A percentile compares a stretch with the other conserved stretches of the same genome.
Evolutionary conservation across 2,329 filamentous ascomycete genomes (phyloP).

Genomic region (Dothideomycetes sp.): DNA sequence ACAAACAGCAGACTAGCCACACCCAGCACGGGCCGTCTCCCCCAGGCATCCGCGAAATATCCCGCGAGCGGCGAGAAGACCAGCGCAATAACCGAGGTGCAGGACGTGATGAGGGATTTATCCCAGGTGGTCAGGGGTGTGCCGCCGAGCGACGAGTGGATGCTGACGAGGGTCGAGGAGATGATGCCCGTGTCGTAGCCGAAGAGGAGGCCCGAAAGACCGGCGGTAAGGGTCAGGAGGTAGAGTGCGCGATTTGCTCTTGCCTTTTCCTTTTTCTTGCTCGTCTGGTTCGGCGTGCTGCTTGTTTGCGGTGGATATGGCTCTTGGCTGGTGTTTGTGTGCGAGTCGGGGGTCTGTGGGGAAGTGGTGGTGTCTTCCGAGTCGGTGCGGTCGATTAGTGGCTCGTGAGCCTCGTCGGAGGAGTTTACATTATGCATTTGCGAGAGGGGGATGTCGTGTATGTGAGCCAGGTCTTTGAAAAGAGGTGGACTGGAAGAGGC

Average conservation of each 20-base stretch:
- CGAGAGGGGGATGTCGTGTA: too few species aligned
- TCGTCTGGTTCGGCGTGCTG: too few species aligned
- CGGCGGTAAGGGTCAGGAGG: conserved; percentile 45
- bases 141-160: conserved; percentile 32
- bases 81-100: conserved; percentile 46
- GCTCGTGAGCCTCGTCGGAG: too few species aligned
- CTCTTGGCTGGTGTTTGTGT: too few species aligned
- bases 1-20: conserved; percentile 57
- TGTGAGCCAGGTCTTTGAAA: too few species aligned
- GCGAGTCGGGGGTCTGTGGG: too few species aligned
- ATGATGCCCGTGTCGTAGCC: conserved; percentile 55
- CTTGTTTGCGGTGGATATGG: too few species aligned
- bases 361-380: too few species aligned
- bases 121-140: conserved; percentile 36
- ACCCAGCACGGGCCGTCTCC: conserved; percentile 36
- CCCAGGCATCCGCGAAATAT: conserved; percentile 38
- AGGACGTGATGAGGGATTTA: conserved; percentile 48
- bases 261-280: too few species aligned
- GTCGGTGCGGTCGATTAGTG: too few species aligned
- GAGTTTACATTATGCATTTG: too few species aligned
- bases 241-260: conserved; percentile 2
- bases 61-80: conserved; percentile 45
- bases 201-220: conserved; percentile 48
- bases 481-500: too few species aligned
- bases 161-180: conserved; percentile 47